These are phyloP conservation scores for Verticillium tricorpus DNA, from an alignment of 2,329 filamentous ascomycete species.

Conservation along the genomic window DNA sequence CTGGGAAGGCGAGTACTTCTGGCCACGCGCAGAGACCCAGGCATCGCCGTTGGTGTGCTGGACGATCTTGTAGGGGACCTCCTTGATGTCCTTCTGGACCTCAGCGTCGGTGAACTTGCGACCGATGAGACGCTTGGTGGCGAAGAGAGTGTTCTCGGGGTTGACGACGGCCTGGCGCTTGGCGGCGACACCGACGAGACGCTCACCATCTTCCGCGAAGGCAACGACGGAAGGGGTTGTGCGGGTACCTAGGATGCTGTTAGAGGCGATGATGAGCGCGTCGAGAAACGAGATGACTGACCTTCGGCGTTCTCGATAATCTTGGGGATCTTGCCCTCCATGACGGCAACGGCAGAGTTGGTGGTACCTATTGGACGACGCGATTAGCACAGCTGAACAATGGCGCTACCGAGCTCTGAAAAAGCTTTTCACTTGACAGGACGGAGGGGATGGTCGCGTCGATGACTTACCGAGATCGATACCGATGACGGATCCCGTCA, in stretches of 20 bases:
- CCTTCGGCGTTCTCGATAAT: slow-evolving; percentile 99
- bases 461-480: slow-evolving; percentile 82
- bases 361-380: slow-evolving; percentile 61
- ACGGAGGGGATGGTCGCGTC: neutral
- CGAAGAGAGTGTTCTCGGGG: slow-evolving; percentile 97
- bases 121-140: slow-evolving; percentile 97
- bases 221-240: slow-evolving; percentile 94
- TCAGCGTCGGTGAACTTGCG: slow-evolving; percentile 93
- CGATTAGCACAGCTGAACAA: neutral
- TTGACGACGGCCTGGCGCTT: slow-evolving; percentile 99
- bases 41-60: slow-evolving; percentile 96
- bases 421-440: neutral
- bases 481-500: slow-evolving; percentile 94
- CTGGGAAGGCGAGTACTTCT: slow-evolving; percentile 98
- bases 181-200: slow-evolving; percentile 92
- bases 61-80: slow-evolving; percentile 98
- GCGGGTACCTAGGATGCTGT: slow-evolving; percentile 59
- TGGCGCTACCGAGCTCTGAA: neutral
- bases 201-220: slow-evolving; percentile 92
- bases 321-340: slow-evolving; percentile 93
- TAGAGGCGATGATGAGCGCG: slow-evolving; percentile 5
- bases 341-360: slow-evolving; percentile 94
- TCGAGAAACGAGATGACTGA: slow-evolving; percentile 32
- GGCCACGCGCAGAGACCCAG: slow-evolving; percentile 87
- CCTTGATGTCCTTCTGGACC: slow-evolving; percentile 94